Evolutionary conservation across 768 basidiomycete genomes (phyloP).

Genomic region (Mycena epipterygia): DNA sequence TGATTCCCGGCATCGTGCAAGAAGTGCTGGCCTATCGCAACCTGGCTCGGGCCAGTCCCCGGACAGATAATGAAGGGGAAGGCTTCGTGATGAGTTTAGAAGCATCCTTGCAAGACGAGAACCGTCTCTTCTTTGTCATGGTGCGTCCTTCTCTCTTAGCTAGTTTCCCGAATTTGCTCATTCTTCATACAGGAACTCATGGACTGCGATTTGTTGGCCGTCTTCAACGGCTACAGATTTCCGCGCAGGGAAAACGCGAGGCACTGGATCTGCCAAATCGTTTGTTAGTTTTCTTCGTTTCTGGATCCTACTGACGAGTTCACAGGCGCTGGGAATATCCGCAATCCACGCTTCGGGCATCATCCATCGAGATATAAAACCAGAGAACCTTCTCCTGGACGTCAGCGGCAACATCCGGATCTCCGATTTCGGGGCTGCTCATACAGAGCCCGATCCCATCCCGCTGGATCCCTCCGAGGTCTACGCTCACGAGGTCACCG

Average conservation of each 20-base stretch:
- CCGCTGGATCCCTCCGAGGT: slow-evolving; percentile 29
- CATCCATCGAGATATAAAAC: slow-evolving; percentile 78
- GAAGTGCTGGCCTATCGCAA: slow-evolving; percentile 54
- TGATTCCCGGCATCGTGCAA: slow-evolving; percentile 38
- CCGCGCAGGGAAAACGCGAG: slow-evolving; percentile 45
- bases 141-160: slow-evolving; percentile 39
- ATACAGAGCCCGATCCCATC: slow-evolving; percentile 25
- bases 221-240: slow-evolving; percentile 42
- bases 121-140: slow-evolving; percentile 54
- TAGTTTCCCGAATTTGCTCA: neutral
- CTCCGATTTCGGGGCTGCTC: slow-evolving; percentile 57
- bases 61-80: slow-evolving; percentile 37
- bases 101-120: slow-evolving; percentile 49
- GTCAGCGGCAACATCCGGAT: slow-evolving; percentile 54
- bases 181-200: slow-evolving; percentile 52
- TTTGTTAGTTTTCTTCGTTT: slow-evolving; percentile 32
- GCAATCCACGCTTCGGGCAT: slow-evolving; percentile 71
- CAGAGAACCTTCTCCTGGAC: slow-evolving; percentile 77
- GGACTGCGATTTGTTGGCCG: slow-evolving; percentile 50
- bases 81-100: slow-evolving; percentile 56
- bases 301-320: neutral
- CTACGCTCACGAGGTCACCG: slow-evolving; percentile 45
- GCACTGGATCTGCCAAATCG: slow-evolving; percentile 58
- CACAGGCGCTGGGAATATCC: slow-evolving; percentile 54
- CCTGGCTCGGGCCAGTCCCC: slow-evolving; percentile 40